Evolutionary conservation across 257 asterid species (phyloP), one percentile per base, ranked within the genome.

Genomic region (Galeopsis tetrahit): DNA sequence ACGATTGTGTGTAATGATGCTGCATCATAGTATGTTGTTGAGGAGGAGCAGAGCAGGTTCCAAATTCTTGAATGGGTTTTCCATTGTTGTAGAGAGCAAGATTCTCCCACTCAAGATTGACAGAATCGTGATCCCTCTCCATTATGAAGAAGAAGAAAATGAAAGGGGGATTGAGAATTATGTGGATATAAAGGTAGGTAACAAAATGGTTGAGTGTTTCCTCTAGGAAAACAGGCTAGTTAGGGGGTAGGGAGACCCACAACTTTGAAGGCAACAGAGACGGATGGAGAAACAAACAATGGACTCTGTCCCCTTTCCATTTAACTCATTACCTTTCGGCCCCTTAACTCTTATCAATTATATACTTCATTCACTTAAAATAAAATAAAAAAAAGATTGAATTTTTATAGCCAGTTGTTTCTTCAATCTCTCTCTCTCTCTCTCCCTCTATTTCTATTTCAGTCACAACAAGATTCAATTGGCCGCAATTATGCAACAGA

Each of bases 151-250:
- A 38, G 43, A 7, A 7, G 43, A 1, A 1, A 4, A 32, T 0
- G 34, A 4, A 9, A 31, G 38, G 36, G 10, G 39, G 3, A 8
- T 4, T 1, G 35, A 17, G 40, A 40, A 42, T 64, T 64, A 10
- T 34, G 53, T 74, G 76, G 66, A 28, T 68, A 66, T 56, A 79
- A 80, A 78, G 79, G 79, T 74, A 71, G 84, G 82, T 77, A 70
- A 73, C 74, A 63, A 74, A 56, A 14, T 11, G 77, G 66, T 34
- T 56, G 39, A 56, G 77, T 79, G 83, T 67, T 71, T 80, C 86
- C 86, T 79, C 17, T 60, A 72, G 68, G 78, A 77, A 72, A 77
- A 72, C 86, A 79, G 65, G 73, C 74, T 69, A 74, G 58, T 17
- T 71, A 75, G 78, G 76, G 48, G 81, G 63, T 61, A 75, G 55